Conservation (phyloP, 2,329 filamentous ascomycete genomes). For the Aureobasidium sp. region DNA sequence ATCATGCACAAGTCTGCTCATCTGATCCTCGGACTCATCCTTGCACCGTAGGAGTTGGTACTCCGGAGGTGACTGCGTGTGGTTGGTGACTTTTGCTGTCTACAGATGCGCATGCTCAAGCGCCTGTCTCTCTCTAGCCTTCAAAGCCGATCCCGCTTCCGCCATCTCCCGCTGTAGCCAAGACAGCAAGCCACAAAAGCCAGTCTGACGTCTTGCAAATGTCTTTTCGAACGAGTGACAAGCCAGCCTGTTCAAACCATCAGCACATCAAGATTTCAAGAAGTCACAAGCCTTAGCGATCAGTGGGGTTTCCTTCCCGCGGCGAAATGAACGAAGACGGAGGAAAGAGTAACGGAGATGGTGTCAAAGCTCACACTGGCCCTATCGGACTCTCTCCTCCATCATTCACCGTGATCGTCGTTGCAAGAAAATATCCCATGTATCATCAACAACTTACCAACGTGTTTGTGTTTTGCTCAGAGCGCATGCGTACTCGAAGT, state of each 20-base stretch:
- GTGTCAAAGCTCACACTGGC: background rate
- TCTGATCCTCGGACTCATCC: background rate
- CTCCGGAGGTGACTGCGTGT: background rate
- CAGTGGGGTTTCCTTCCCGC: background rate
- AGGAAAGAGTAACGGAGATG: background rate
- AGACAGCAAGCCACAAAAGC: conserved; percentile 54
- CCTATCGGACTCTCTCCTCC: background rate
- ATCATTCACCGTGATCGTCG: conserved; percentile 10
- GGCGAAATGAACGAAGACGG: background rate
- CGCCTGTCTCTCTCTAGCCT: background rate
- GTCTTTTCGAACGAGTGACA: conserved; percentile 63
- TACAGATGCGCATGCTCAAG: background rate
- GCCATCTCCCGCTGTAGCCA: conserved; percentile 52
- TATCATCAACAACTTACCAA: conserved; percentile 46
- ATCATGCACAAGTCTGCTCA: background rate
- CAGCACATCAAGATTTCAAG: conserved; percentile 4
- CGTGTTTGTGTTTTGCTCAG: conserved; percentile 54
- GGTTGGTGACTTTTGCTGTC: background rate
- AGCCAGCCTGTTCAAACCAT: conserved; percentile 48
- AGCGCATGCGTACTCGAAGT: conserved; percentile 46
- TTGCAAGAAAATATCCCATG: background rate
- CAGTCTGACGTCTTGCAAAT: conserved; percentile 63
- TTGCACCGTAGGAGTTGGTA: background rate
- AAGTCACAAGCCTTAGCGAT: background rate
- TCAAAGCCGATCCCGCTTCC: conserved; percentile 14